A percentile compares a stretch with the other conserved stretches of the same genome.
These are phyloP conservation scores for Globisporangium paddicum DNA, from an alignment of 352 stramenopile genomes.

Conservation along the genomic window DNA sequence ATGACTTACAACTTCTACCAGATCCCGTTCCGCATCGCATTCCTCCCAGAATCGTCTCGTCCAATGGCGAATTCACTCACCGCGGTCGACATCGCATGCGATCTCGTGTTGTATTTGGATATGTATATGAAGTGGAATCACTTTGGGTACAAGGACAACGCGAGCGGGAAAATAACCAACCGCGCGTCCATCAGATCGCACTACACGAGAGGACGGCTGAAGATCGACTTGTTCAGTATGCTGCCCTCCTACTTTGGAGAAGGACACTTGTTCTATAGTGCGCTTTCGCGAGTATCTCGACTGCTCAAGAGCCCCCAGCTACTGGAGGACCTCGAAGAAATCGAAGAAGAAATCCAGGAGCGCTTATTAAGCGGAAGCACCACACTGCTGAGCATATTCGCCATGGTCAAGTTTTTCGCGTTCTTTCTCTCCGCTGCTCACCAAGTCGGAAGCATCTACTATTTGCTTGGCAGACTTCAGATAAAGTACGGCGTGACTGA, in stretches of 20 bases:
- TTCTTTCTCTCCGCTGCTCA: neutral
- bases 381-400: neutral
- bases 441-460: neutral
- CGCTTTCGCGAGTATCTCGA: neutral
- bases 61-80: neutral
- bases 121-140: neutral
- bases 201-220: neutral
- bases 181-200: neutral
- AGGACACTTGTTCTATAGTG: neutral
- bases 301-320: neutral
- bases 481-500: neutral
- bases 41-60: neutral
- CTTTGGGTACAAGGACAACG: neutral
- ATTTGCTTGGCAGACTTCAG: neutral
- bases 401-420: neutral
- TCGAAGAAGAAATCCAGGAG: slow-evolving; percentile 5
- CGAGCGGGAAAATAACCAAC: neutral
- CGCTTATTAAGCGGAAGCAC: neutral
- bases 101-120: neutral
- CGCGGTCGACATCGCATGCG: neutral
- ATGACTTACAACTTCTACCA: neutral
- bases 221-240: neutral
- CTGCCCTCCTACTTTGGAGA: neutral
- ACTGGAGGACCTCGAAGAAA: neutral
- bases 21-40: neutral